Evolutionary conservation across 2,329 filamentous ascomycete species (phyloP).

Genomic region (Xylariomycetidae sp.): DNA sequence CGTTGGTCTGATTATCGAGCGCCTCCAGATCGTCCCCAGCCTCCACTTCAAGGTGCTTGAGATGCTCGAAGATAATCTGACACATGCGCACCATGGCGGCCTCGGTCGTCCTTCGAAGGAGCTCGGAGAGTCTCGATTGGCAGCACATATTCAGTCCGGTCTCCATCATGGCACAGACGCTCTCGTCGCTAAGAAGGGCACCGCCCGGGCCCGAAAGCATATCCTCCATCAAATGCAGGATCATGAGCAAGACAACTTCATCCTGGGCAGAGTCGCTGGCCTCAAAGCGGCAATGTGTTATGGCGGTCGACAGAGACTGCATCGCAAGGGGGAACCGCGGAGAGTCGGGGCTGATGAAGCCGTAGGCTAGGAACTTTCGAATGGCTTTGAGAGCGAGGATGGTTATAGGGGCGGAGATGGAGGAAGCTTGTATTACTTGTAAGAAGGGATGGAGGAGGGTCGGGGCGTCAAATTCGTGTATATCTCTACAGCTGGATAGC

Average conservation of each 20-base stretch:
- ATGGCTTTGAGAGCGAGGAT: slow-evolving; percentile 89
- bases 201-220: slow-evolving; percentile 94
- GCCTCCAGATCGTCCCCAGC: slow-evolving; percentile 60
- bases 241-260: slow-evolving; percentile 90
- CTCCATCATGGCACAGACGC: slow-evolving; percentile 99
- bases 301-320: slow-evolving; percentile 88
- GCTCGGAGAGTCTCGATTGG: slow-evolving; percentile 82
- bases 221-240: slow-evolving; percentile 94
- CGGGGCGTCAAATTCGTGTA: slow-evolving; percentile 81
- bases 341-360: slow-evolving; percentile 76
- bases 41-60: slow-evolving; percentile 81
- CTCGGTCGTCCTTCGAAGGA: slow-evolving; percentile 84
- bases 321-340: slow-evolving; percentile 87
- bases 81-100: slow-evolving; percentile 99
- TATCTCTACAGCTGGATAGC: slow-evolving; percentile 82
- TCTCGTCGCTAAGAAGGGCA: slow-evolving; percentile 92
- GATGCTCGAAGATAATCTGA: slow-evolving; percentile 90
- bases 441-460: slow-evolving; percentile 88
- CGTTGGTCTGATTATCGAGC: slow-evolving; percentile 59
- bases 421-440: slow-evolving; percentile 92
- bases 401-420: slow-evolving; percentile 92
- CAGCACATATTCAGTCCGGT: slow-evolving; percentile 96
- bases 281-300: slow-evolving; percentile 96
- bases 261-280: slow-evolving; percentile 92
- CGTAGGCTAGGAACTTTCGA: slow-evolving; percentile 94